Percentiles rank a stretch among this genome's conserved stretches.
phyloP scores from a whole-genome alignment of 163 green algal species.

The Volvox carteri region DNA sequence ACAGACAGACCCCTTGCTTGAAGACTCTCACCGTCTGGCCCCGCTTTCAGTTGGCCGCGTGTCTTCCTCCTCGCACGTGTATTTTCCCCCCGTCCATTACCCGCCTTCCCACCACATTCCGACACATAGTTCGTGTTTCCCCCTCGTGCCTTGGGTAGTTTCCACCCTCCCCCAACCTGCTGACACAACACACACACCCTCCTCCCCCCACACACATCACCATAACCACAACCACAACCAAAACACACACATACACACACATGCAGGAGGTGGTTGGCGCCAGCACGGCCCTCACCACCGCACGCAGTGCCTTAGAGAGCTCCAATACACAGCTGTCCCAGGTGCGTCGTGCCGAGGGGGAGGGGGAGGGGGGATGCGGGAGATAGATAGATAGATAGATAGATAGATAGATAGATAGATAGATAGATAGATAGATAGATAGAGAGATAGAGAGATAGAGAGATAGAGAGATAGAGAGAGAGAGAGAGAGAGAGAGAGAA shows the following conservation, averaged over 20 bases:
- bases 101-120: neutral
- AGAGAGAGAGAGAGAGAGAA: too few species aligned
- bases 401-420: neutral
- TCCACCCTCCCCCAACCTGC: neutral
- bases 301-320: slow-evolving; percentile 19
- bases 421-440: neutral
- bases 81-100: neutral
- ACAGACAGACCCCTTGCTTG: too few species aligned
- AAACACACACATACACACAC: too few species aligned
- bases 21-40: too few species aligned
- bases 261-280: slow-evolving; percentile 32
- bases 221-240: too few species aligned
- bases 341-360: neutral
- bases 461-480: too few species aligned
- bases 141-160: too few species aligned
- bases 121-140: too few species aligned
- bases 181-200: too few species aligned
- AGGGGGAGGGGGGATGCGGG: neutral
- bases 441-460: too few species aligned
- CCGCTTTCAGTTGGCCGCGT: too few species aligned
- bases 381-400: neutral
- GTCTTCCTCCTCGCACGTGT: neutral
- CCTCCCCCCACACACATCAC: neutral
- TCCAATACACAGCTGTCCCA: slow-evolving; percentile 35
- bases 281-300: slow-evolving; percentile 4